A percentile compares a stretch with the other conserved stretches of the same genome.
Conservation (phyloP, 2,329 filamentous ascomycete species). For the Aspergillaceae sp. region DNA sequence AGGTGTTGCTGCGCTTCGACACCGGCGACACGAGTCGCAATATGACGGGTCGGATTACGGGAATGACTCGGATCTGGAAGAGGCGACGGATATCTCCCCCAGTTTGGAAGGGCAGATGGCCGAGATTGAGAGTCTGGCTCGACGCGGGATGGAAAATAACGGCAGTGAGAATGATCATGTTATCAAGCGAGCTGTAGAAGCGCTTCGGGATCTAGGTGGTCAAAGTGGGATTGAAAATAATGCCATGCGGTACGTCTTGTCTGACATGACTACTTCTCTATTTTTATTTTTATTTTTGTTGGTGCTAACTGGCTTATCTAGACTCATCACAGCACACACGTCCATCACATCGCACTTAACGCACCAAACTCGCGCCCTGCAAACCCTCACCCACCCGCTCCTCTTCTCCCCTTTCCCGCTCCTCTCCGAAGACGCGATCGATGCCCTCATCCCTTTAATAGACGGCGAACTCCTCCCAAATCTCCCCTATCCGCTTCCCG, state of each 20-base stretch:
- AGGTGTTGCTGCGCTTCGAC: slow-evolving; percentile 17
- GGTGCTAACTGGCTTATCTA: slow-evolving; percentile 17
- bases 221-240: slow-evolving; percentile 51
- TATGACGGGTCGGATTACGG: slow-evolving; percentile 54
- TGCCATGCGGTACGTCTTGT: slow-evolving; percentile 43
- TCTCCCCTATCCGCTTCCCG: slow-evolving; percentile 42
- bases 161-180: slow-evolving; percentile 45
- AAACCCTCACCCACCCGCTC: slow-evolving; percentile 50
- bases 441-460: slow-evolving; percentile 50
- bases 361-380: slow-evolving; percentile 52
- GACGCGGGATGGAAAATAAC: slow-evolving; percentile 46
- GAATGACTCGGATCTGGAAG: slow-evolving; percentile 48
- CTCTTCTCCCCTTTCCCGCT: slow-evolving; percentile 50
- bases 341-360: slow-evolving; percentile 52
- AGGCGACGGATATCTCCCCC: slow-evolving; percentile 44
- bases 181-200: slow-evolving; percentile 44
- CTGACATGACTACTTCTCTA: not conserved
- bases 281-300: not conserved
- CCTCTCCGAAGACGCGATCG: slow-evolving; percentile 46
- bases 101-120: slow-evolving; percentile 49
- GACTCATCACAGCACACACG: slow-evolving; percentile 50
- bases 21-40: slow-evolving; percentile 35
- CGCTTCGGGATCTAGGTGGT: slow-evolving; percentile 45
- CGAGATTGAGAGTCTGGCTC: slow-evolving; percentile 47
- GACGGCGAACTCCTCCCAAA: slow-evolving; percentile 43